Evolutionary conservation across 148 eudicot genomes (phyloP).

Genomic region (Cornus kousa): DNA sequence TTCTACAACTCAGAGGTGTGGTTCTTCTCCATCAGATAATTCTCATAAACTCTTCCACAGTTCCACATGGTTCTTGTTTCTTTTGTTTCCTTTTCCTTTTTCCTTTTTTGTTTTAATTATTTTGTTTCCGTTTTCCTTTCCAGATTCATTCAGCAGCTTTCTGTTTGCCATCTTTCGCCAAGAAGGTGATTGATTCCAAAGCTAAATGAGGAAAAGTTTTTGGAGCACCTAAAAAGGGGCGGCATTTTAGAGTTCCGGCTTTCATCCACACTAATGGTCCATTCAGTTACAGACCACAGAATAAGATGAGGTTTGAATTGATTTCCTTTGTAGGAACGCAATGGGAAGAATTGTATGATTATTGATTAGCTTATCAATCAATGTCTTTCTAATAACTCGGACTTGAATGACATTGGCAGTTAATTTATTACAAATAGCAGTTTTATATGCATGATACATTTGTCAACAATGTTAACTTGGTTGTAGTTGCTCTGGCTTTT

Average conservation of each 20-base stretch:
- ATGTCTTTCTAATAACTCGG: neutral
- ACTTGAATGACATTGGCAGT: neutral
- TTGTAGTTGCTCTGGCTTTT: neutral
- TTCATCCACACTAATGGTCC: neutral
- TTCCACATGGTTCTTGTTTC: neutral
- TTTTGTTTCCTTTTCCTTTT: neutral
- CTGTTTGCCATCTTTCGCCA: conserved; percentile 93
- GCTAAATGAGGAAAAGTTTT: conserved; percentile 28
- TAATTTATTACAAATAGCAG: neutral
- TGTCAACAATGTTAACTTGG: too few relatives aligned
- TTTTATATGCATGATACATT: neutral
- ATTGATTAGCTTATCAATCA: neutral
- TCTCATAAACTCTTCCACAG: neutral
- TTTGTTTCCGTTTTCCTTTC: neutral
- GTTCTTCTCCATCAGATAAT: neutral
- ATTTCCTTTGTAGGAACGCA: neutral
- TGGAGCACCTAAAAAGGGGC: neutral
- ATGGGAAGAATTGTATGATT: neutral
- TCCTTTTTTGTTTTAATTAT: neutral
- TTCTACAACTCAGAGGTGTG: conserved; percentile 93
- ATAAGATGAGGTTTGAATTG: conserved; percentile 13
- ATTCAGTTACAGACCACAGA: neutral
- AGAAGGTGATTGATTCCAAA: conserved; percentile 75
- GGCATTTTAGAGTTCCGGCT: neutral
- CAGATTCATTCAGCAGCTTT: conserved; percentile 96